Evolutionary conservation across 179 eudicot species (phyloP), one percentile per base, ranked within the genome.

Genomic region (Drosera spatulata): DNA sequence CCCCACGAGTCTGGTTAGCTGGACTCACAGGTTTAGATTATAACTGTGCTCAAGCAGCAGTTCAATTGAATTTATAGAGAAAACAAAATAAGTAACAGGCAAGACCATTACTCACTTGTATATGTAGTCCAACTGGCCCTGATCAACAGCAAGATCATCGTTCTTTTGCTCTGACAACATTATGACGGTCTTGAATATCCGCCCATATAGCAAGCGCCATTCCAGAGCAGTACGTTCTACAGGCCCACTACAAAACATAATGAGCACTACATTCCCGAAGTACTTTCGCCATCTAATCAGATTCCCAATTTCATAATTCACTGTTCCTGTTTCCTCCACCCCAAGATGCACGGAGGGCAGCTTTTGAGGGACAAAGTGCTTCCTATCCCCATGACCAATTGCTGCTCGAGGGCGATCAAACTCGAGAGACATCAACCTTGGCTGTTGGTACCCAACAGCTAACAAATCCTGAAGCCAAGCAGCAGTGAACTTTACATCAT

Each of bases 381-480:
- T 82, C 55, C 79, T 55, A 42, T 79, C 82, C 3, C 82, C 84
- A 58, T 71, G 76, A 40, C 74, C 78, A 38, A 75, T 79, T 57
- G 2, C 64, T 9, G 82, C 68, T 66, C 79, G 56, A 41, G 69
- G 80, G 57, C 79, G 41, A 43, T 70, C 79, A 50, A 74, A 52
- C 56, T 68, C 79, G 3, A 72, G 62, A 22, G 84, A 66, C 78
- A 77, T 64, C 55, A 72, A 48, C 57, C 84, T 70, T 47, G 87
- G 87, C 62, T 77, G 84, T 52, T 67, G 68, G 56, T 79, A 82
- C 39, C 81, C 75, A 45, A 82, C 84, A 42, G 82, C 69, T 51
- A 82, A 65, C 79, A 82, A 69, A 67, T 82, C 87, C 60, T 79
- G 84, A 60, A 82, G 76, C 87, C 87, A 82, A 46, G 84, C 81